Evolutionary conservation across 2,329 filamentous ascomycete species (phyloP).

Genomic region (Simplicillium aogashimaense): DNA sequence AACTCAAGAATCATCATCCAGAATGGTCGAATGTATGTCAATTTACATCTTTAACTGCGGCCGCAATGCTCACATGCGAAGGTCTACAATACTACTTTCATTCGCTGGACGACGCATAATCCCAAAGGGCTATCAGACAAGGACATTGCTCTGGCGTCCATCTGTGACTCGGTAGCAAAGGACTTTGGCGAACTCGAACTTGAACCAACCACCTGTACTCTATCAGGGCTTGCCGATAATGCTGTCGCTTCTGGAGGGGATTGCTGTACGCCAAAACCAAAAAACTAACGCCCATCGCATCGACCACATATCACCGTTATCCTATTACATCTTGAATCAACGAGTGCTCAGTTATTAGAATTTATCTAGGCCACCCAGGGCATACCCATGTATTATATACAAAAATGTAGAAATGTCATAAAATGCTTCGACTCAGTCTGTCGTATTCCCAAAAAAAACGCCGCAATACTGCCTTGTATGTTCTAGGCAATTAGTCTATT

Average conservation of each 20-base stretch:
- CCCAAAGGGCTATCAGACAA: constrained; percentile 55
- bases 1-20: constrained; percentile 60
- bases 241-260: constrained; percentile 36
- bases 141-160: constrained; percentile 50
- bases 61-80: constrained; percentile 19
- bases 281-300: constrained; percentile 12
- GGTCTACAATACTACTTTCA: constrained; percentile 61
- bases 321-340: constrained; percentile 3
- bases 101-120: constrained; percentile 65
- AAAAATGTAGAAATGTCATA: constrained; percentile 2
- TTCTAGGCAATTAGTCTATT: background rate
- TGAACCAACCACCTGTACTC: constrained; percentile 20
- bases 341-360: background rate
- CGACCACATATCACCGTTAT: no score
- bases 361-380: background rate
- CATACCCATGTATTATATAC: constrained; percentile 5
- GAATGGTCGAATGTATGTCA: constrained; percentile 61
- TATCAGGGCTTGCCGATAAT: constrained; percentile 35
- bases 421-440: background rate
- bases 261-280: constrained; percentile 40
- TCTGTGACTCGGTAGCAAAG: constrained; percentile 50
- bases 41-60: background rate
- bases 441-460: background rate
- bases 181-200: constrained; percentile 44
- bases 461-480: constrained; percentile 1